A percentile compares a stretch with the other conserved stretches of the same genome.
Evolutionary conservation across 305 asterid species (phyloP).

Genomic region (Ajuga reptans): DNA sequence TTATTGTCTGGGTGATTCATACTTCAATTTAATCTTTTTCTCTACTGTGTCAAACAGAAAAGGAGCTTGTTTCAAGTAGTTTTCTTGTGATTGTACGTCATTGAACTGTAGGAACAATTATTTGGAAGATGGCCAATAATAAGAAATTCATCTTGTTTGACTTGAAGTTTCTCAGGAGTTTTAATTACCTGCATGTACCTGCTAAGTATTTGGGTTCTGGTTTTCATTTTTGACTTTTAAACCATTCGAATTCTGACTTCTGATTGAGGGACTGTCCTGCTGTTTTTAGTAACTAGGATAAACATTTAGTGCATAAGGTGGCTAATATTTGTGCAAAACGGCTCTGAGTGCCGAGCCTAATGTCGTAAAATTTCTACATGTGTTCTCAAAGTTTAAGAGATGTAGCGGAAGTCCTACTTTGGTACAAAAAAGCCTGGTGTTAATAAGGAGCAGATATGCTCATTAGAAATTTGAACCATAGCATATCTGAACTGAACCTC

Average conservation of each 20-base stretch:
- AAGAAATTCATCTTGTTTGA: constrained; percentile 4
- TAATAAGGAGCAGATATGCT: background rate
- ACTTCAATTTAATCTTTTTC: background rate
- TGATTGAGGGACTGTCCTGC: background rate
- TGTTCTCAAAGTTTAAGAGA: constrained; percentile 6
- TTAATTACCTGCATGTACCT: background rate
- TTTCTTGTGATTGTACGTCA: background rate
- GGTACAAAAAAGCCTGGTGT: background rate
- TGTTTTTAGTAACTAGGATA: background rate
- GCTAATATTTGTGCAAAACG: constrained; percentile 1
- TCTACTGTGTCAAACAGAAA: background rate
- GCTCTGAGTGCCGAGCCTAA: constrained; percentile 10
- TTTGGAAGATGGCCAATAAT: background rate
- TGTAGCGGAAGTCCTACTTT: background rate
- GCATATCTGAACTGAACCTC: background rate
- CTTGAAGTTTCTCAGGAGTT: constrained; percentile 1
- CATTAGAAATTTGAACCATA: constrained; percentile 2
- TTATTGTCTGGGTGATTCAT: background rate
- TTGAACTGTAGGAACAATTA: background rate
- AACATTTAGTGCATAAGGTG: background rate
- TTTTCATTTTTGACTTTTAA: background rate
- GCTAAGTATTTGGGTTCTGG: background rate
- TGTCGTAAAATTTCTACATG: background rate
- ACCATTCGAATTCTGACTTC: background rate
- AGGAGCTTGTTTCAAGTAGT: background rate